Evolutionary conservation across 176 grass and related monocot genomes (phyloP).

Genomic region (Pontederia paniculata): DNA sequence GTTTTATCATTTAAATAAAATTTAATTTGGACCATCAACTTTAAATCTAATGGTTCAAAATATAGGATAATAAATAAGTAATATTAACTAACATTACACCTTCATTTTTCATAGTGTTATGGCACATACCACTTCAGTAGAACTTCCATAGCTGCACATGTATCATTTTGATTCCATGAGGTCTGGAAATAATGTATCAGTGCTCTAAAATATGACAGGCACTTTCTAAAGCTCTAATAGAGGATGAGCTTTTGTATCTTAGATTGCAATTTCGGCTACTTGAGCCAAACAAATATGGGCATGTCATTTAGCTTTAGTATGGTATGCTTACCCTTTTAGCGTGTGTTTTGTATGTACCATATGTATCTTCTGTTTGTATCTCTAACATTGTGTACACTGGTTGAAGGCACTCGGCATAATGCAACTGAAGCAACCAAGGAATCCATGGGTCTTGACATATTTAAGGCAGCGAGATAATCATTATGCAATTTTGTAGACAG

Average conservation of each 20-base stretch:
- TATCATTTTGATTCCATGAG: too few relatives aligned
- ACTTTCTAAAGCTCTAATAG: slow-evolving; percentile 73
- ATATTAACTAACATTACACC: too few relatives aligned
- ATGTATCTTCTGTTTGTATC: too few relatives aligned
- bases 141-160: too few relatives aligned
- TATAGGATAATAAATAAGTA: too few relatives aligned
- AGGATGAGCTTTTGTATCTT: slow-evolving; percentile 86
- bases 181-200: slow-evolving; percentile 1
- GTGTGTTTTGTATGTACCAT: neutral
- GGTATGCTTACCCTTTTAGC: slow-evolving; percentile 33
- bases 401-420: slow-evolving; percentile 18
- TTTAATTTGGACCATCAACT: too few relatives aligned
- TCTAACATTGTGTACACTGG: neutral
- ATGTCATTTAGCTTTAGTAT: slow-evolving; percentile 49
- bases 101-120: too few relatives aligned
- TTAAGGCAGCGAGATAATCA: slow-evolving; percentile 13
- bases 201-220: slow-evolving; percentile 40
- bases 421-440: slow-evolving; percentile 19
- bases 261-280: slow-evolving; percentile 72
- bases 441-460: slow-evolving; percentile 18
- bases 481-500: too few relatives aligned
- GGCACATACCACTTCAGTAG: too few relatives aligned
- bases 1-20: too few relatives aligned
- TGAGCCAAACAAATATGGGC: slow-evolving; percentile 72
- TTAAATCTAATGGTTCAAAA: too few relatives aligned